Evolutionary conservation across 768 basidiomycete genomes (phyloP), one percentile per base, ranked within the genome.

Genomic region (Chalciporus pseudorubinellus): DNA sequence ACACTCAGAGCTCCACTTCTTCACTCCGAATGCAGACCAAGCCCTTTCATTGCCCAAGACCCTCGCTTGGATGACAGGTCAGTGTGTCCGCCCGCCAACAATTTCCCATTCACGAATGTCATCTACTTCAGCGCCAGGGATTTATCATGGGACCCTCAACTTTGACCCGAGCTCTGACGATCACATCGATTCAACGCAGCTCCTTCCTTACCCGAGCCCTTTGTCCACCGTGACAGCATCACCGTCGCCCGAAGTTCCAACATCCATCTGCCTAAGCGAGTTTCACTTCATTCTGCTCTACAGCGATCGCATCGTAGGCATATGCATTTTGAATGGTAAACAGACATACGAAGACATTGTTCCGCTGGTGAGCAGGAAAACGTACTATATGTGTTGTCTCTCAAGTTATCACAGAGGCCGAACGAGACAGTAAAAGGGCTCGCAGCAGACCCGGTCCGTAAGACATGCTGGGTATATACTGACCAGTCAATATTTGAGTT

Each of bases 381-480:
- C 14, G 36, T 20, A 19, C n/a, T 28, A 10, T 36, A 39, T 19
- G 39, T 38, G n/a, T 31, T 42, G 3, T 39, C 34, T 50, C 45
- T 55, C 43, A 69, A 40, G 1, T 1, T 28, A 9, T 44, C 41
- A 31, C 64, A 97, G 94, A 87, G 84, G 79, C 74, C 82, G 6
- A 81, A 79, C 22, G 92, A 95, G 62, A 72, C 70, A 31, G 83
- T 92, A 16, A 74, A 81, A 24, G 91, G 87, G 0, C 72, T 98
- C 28, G 81, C 87, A 6, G 80, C 88, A 9, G 97, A 99, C 69
- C 89, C 88, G 16, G 84, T 91, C 4, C 82, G 88, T 9, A 85
- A 83, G 68, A 98, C 95, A 13, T 95, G 87, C 60, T 99, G 97
- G 97, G 81, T 94, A 2, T 95, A 87, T 64, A 95, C 95, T 0